Evolutionary conservation across 441 rosid species (phyloP).

Genomic region (Jatropha podagrica): DNA sequence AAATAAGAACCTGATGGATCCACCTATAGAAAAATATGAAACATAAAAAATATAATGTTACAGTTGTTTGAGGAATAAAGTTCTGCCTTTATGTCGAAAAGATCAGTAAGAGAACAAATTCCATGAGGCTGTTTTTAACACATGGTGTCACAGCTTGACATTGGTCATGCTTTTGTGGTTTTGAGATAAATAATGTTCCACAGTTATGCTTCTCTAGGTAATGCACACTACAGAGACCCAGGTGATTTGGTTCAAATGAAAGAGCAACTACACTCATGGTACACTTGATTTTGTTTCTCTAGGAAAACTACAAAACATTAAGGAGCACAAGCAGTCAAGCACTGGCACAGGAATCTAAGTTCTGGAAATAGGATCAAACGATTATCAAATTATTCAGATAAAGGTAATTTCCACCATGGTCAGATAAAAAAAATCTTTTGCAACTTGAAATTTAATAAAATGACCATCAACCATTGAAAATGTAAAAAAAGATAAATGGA

Average conservation of each 20-base stretch:
- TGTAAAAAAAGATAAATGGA: neutral
- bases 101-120: neutral
- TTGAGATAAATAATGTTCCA: neutral
- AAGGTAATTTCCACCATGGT: neutral
- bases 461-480: slow-evolving; percentile 43
- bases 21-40: slow-evolving; percentile 45
- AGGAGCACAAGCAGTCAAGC: neutral
- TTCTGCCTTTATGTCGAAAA: neutral
- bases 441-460: neutral
- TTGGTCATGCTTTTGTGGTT: neutral
- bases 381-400: neutral
- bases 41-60: neutral
- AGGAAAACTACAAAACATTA: slow-evolving; percentile 1
- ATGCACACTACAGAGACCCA: neutral
- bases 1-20: slow-evolving; percentile 99
- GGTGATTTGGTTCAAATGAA: neutral
- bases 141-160: neutral
- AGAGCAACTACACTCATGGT: neutral
- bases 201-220: neutral
- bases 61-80: neutral
- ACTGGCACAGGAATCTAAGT: neutral
- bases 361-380: slow-evolving; percentile 3
- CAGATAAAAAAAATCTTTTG: neutral
- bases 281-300: slow-evolving; percentile 1
- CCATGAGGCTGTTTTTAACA: neutral